Evolutionary conservation across 2,329 filamentous ascomycete species (phyloP).

Genomic region (Lachnellula subtilissima): DNA sequence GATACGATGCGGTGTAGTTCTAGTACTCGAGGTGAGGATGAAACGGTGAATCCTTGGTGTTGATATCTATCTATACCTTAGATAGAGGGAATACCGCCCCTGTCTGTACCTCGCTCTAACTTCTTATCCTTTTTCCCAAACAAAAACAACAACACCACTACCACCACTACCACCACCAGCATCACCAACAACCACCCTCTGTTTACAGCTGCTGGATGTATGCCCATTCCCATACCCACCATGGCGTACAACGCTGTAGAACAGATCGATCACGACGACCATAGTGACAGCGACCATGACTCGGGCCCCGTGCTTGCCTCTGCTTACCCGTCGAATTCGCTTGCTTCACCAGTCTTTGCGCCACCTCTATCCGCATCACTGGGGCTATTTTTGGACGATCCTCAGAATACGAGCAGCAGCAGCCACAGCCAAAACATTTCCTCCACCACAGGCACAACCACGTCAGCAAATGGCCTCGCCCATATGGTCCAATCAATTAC

Average conservation of each 20-base stretch:
- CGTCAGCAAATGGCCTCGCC: slow-evolving; percentile 2
- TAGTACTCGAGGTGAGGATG: too few relatives aligned
- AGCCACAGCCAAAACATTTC: slow-evolving; percentile 10
- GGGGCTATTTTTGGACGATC: slow-evolving; percentile 23
- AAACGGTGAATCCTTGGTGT: too few relatives aligned
- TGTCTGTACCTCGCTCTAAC: too few relatives aligned
- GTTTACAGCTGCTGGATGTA: background rate
- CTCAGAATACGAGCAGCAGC: slow-evolving; percentile 5
- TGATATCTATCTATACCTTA: too few relatives aligned
- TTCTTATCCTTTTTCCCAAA: background rate
- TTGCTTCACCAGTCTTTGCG: slow-evolving; percentile 12
- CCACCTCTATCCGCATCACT: slow-evolving; percentile 10
- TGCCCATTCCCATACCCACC: background rate
- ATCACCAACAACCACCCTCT: background rate
- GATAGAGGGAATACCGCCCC: too few relatives aligned
- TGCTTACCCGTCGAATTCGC: background rate
- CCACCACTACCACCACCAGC: background rate
- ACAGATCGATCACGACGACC: slow-evolving; percentile 7
- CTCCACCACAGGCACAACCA: slow-evolving; percentile 10
- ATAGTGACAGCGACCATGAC: slow-evolving; percentile 2
- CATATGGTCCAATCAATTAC: slow-evolving; percentile 13
- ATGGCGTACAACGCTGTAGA: slow-evolving; percentile 15
- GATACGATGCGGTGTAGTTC: too few relatives aligned
- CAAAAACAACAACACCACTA: slow-evolving; percentile 1
- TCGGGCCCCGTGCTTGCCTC: background rate